Conservation (phyloP, 805 yeast genomes). For the Yamadazyma takamatsuzukensis region DNA sequence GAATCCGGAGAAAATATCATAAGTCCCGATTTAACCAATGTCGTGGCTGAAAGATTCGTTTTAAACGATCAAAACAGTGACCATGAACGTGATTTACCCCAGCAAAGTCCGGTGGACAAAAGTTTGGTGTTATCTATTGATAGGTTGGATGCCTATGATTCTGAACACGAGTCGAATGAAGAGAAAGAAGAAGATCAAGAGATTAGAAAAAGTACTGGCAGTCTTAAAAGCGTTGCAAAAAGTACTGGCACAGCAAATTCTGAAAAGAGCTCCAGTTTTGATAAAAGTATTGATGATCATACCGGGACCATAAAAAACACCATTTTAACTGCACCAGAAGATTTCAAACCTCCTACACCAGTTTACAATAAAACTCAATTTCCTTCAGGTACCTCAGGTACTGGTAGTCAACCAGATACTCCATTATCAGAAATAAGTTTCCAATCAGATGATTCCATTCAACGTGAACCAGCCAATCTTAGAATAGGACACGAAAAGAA, state of each 20-base stretch:
- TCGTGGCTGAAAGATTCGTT: slow-evolving; percentile 14
- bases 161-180: slow-evolving; percentile 11
- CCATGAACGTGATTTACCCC: neutral
- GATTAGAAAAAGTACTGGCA: neutral
- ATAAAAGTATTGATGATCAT: slow-evolving; percentile 6
- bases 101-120: slow-evolving; percentile 1
- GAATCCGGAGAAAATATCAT: slow-evolving; percentile 7
- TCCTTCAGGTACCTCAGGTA: no score
- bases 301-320: slow-evolving; percentile 5
- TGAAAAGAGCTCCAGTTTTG: neutral
- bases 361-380: slow-evolving; percentile 15
- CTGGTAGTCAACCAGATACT: slow-evolving; percentile 18
- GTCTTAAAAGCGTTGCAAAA: no score
- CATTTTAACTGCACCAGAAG: slow-evolving; percentile 1
- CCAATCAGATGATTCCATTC: slow-evolving; percentile 40
- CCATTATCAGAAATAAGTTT: slow-evolving; percentile 35
- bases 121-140: slow-evolving; percentile 37
- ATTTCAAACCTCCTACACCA: slow-evolving; percentile 28
- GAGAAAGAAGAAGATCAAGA: slow-evolving; percentile 11
- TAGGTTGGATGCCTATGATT: no score
- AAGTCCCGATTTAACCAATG: slow-evolving; percentile 8
- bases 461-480: slow-evolving; percentile 30
- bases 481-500: slow-evolving; percentile 13
- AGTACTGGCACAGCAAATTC: no score
- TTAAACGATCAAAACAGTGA: slow-evolving; percentile 5